Percentiles rank a stretch among this genome's conserved stretches.
These are phyloP conservation scores for Alternaria ventricosa DNA, from an alignment of 2,329 filamentous ascomycete genomes.

Conservation along the genomic window DNA sequence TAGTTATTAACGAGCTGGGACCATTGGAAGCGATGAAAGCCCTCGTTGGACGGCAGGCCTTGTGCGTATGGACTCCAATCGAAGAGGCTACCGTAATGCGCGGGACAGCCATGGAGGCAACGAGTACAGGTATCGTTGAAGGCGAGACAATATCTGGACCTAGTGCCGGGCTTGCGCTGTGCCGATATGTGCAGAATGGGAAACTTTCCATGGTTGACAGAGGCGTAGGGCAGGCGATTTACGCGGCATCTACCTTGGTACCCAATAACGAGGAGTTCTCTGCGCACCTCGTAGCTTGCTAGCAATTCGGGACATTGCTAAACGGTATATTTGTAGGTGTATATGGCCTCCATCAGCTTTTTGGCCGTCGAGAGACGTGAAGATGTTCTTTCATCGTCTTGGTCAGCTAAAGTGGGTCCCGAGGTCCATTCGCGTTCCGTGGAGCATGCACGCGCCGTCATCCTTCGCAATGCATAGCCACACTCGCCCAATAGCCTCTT, in stretches of 20 bases:
- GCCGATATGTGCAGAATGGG: neutral
- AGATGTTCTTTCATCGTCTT: neutral
- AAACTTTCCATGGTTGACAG: neutral
- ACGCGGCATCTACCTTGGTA: neutral
- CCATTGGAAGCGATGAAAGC: neutral
- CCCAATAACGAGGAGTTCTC: neutral
- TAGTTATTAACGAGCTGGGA: neutral
- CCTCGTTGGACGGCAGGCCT: neutral
- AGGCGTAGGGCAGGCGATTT: neutral
- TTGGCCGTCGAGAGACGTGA: neutral
- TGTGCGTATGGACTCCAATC: neutral
- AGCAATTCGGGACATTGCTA: neutral
- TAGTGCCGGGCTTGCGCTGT: neutral
- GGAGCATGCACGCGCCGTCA: neutral
- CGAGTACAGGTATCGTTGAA: neutral
- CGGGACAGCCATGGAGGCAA: neutral
- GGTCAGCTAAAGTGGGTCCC: neutral
- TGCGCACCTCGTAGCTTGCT: neutral
- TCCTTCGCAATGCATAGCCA: slow-evolving; percentile 7
- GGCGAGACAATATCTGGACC: neutral
- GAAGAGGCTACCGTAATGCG: neutral
- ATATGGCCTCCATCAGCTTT: neutral
- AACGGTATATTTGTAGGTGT: neutral
- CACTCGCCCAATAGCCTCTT: neutral
- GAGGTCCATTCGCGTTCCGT: neutral